phyloP scores from a whole-genome alignment of 192 early-diverging fungal genomes.

The Chytriomyces sp. region DNA sequence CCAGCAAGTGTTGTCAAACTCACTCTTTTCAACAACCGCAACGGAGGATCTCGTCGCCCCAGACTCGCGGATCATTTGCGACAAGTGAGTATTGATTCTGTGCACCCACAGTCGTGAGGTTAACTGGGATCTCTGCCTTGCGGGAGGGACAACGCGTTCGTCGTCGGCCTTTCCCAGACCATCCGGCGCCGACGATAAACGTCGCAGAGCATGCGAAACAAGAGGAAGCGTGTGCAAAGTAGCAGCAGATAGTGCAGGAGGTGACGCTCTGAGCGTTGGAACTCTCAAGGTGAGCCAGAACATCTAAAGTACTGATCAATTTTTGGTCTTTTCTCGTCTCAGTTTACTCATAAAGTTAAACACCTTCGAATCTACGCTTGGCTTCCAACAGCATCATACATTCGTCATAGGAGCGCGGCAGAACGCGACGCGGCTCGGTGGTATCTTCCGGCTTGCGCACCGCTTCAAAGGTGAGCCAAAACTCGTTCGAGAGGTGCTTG shows the following conservation, averaged over 20 bases:
- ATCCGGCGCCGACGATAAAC: too few relatives aligned
- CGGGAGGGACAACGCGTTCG: too few relatives aligned
- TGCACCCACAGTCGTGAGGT: conserved; percentile 11
- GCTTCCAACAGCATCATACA: conserved; percentile 11
- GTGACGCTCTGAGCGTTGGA: too few relatives aligned
- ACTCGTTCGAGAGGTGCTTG: neutral
- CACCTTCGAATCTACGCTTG: conserved; percentile 15
- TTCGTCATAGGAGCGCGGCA: conserved; percentile 5
- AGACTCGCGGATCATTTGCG: neutral
- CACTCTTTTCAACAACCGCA: neutral
- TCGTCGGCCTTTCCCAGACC: too few relatives aligned
- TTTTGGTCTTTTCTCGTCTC: too few relatives aligned
- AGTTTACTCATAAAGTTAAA: too few relatives aligned
- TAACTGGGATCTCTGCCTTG: too few relatives aligned
- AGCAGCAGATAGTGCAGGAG: too few relatives aligned
- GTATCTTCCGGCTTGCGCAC: neutral
- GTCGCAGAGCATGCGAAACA: too few relatives aligned
- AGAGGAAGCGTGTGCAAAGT: too few relatives aligned
- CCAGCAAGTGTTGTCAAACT: neutral
- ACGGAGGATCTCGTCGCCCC: neutral
- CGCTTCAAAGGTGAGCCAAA: conserved; percentile 14
- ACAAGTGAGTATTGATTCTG: conserved; percentile 2
- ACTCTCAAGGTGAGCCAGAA: too few relatives aligned
- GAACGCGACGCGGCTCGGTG: neutral
- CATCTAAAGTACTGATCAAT: too few relatives aligned